Conservation (phyloP, 2,329 filamentous ascomycete species). For the Colletotrichum gloeosporioides region DNA sequence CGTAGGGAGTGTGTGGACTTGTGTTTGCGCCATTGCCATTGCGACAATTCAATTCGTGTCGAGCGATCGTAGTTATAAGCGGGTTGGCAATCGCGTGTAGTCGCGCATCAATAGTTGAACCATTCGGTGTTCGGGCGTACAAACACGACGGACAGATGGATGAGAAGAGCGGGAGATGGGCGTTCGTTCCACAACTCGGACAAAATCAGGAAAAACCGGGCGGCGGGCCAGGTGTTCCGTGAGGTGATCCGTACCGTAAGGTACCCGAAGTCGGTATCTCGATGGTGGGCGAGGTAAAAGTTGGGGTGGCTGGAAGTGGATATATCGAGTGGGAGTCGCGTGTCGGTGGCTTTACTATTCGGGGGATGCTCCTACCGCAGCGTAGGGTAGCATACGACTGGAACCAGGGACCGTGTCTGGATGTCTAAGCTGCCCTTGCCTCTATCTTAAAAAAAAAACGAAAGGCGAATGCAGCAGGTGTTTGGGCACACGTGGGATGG, state of each 20-base stretch:
- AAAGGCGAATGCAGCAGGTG: background rate
- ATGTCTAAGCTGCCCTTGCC: conserved; percentile 12
- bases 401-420: background rate
- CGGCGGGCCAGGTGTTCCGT: background rate
- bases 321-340: conserved; percentile 10
- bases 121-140: background rate
- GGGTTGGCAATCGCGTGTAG: conserved; percentile 5
- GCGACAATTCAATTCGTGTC: background rate
- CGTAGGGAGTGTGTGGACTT: conserved; percentile 14
- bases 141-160: background rate
- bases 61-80: background rate
- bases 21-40: conserved; percentile 17
- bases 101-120: conserved; percentile 9
- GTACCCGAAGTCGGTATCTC: background rate
- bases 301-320: conserved; percentile 21
- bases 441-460: background rate
- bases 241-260: background rate
- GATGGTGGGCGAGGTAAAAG: background rate
- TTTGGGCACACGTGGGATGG: background rate
- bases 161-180: background rate
- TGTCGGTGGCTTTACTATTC: conserved; percentile 4
- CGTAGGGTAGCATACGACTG: background rate
- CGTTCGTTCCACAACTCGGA: background rate
- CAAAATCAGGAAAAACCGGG: background rate
- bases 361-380: background rate